Evolutionary conservation across 192 early-diverging fungal species (phyloP).

Genomic region (Entomortierella beljakovae): DNA sequence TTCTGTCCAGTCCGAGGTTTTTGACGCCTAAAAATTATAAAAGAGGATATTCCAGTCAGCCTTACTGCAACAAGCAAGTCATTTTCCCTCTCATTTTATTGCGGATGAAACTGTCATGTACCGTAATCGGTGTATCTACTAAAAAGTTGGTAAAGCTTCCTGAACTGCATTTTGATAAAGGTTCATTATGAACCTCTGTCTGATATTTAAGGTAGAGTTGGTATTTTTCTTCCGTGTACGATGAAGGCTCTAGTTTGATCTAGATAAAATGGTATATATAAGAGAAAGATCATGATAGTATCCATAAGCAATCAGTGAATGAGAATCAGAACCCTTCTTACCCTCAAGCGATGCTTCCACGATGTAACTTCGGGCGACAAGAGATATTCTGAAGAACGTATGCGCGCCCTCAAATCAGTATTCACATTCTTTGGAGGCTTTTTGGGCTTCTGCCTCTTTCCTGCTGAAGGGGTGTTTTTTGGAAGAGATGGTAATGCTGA

Average conservation of each 20-base stretch:
- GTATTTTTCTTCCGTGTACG: slow-evolving; percentile 80
- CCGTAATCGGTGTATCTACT: slow-evolving; percentile 77
- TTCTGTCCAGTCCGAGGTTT: slow-evolving; percentile 20
- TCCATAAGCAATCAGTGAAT: too few relatives aligned
- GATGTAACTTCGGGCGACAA: slow-evolving; percentile 19
- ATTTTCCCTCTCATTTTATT: too few relatives aligned
- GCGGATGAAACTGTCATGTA: slow-evolving; percentile 2
- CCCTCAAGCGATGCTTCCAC: slow-evolving; percentile 53
- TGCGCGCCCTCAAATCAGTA: slow-evolving; percentile 35
- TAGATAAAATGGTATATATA: slow-evolving; percentile 23
- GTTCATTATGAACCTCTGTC: slow-evolving; percentile 82
- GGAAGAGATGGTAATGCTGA: background rate
- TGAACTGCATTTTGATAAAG: slow-evolving; percentile 59
- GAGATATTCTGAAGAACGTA: slow-evolving; percentile 41
- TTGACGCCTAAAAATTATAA: slow-evolving; percentile 13
- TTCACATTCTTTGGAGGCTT: slow-evolving; percentile 37
- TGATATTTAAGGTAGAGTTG: slow-evolving; percentile 88
- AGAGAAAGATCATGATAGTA: slow-evolving; percentile 5
- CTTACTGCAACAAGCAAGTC: too few relatives aligned
- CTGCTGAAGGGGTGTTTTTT: background rate
- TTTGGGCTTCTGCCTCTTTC: slow-evolving; percentile 51
- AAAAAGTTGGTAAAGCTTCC: slow-evolving; percentile 72
- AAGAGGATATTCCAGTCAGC: too few relatives aligned
- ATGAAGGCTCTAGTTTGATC: slow-evolving; percentile 71
- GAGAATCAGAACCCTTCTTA: too few relatives aligned